Evolutionary conservation across 2,329 filamentous ascomycete genomes (phyloP).

Genomic region (Dothiorella sarmentorum): DNA sequence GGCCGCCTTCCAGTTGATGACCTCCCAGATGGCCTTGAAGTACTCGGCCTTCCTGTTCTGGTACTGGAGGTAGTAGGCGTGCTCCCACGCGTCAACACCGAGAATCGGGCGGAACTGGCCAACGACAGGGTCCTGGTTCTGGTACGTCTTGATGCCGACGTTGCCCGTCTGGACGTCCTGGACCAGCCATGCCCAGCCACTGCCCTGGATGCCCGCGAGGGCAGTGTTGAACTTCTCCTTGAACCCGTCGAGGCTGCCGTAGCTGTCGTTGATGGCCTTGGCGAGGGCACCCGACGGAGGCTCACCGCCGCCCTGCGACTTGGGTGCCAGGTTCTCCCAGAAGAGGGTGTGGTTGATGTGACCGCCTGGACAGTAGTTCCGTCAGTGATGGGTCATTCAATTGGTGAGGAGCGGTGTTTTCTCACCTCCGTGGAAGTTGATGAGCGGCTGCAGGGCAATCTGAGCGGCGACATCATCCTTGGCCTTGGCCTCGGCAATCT

Average conservation of each 20-base stretch:
- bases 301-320: constrained; percentile 63
- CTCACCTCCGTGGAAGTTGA: constrained; percentile 63
- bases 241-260: constrained; percentile 56
- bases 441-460: constrained; percentile 55
- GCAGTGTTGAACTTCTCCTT: constrained; percentile 63
- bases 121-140: constrained; percentile 84
- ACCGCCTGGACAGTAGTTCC: constrained; percentile 42
- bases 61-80: constrained; percentile 94
- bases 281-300: constrained; percentile 57
- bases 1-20: constrained; percentile 92
- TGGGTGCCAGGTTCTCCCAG: constrained; percentile 68
- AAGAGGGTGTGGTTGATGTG: constrained; percentile 67
- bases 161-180: constrained; percentile 59
- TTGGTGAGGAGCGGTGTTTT: not conserved
- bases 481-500: constrained; percentile 58
- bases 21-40: constrained; percentile 90
- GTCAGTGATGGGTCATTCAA: not conserved
- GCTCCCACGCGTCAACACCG: constrained; percentile 93
- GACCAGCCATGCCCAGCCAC: constrained; percentile 62
- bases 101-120: constrained; percentile 79
- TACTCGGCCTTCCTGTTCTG: constrained; percentile 97
- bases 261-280: constrained; percentile 57
- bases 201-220: constrained; percentile 62
- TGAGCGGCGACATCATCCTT: constrained; percentile 53
- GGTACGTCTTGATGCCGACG: constrained; percentile 67